phyloP scores from a whole-genome alignment of 225 moss, liverwort and hornwort species.

The Takakia lepidozioides region DNA sequence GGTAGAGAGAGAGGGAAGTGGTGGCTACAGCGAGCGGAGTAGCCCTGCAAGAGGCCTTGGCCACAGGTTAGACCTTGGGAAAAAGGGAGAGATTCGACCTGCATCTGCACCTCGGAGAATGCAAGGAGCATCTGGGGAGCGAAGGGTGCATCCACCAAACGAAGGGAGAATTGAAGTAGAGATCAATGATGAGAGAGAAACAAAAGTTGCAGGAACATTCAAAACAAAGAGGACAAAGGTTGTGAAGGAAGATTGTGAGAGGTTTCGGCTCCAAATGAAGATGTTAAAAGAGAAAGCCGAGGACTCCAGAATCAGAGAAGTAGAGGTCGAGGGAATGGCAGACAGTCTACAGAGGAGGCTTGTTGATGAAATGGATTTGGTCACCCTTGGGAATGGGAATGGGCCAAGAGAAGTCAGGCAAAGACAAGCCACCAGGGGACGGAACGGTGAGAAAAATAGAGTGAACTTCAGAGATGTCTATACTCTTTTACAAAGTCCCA shows the following conservation, averaged over 20 bases:
- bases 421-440: conserved; percentile 1
- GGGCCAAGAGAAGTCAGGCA: neutral
- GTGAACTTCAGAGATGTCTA: neutral
- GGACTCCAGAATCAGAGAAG: conserved; percentile 53
- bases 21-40: conserved; percentile 2
- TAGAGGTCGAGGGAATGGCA: conserved; percentile 29
- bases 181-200: conserved; percentile 11
- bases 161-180: conserved; percentile 10
- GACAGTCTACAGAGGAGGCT: conserved; percentile 21
- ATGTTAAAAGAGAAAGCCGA: conserved; percentile 55
- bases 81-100: conserved; percentile 22
- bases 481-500: neutral
- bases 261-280: conserved; percentile 68
- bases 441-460: neutral
- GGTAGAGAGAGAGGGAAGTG: no score
- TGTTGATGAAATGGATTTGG: conserved; percentile 36
- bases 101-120: conserved; percentile 41
- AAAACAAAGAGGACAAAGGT: conserved; percentile 24
- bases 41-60: conserved; percentile 8
- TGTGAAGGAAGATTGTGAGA: conserved; percentile 73
- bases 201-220: conserved; percentile 16
- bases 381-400: neutral
- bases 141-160: conserved; percentile 8
- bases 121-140: conserved; percentile 20
- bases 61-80: conserved; percentile 14